Conservation (phyloP, 257 asterid genomes). For the Ilex aquifolium region DNA sequence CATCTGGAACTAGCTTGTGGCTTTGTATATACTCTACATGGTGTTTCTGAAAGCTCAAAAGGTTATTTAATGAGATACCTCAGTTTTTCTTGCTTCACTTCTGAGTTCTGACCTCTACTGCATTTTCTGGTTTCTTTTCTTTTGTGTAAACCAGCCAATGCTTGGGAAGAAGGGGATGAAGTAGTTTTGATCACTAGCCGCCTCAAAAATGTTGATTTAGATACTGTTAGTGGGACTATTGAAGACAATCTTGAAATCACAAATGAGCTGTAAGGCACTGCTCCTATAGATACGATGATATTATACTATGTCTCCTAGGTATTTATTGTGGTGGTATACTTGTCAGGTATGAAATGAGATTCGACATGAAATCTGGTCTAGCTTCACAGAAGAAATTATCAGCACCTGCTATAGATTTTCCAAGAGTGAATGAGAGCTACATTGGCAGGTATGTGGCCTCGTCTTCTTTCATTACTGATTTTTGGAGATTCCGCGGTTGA, state of each 20-base stretch:
- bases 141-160: too few relatives aligned
- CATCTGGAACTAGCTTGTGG: too few relatives aligned
- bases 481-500: too few relatives aligned
- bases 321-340: slow-evolving; percentile 5
- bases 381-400: slow-evolving; percentile 87
- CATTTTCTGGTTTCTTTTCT: too few relatives aligned
- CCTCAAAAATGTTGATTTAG: slow-evolving; percentile 65
- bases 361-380: slow-evolving; percentile 76
- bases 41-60: too few relatives aligned
- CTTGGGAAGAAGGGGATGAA: too few relatives aligned
- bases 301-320: neutral
- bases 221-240: slow-evolving; percentile 52
- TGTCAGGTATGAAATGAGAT: slow-evolving; percentile 92
- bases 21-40: too few relatives aligned
- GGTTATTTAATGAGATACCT: too few relatives aligned
- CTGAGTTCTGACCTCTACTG: too few relatives aligned
- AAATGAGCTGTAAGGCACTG: slow-evolving; percentile 63
- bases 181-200: slow-evolving; percentile 90
- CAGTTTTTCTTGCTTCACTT: too few relatives aligned
- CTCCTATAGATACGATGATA: too few relatives aligned
- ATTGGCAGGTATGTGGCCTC: slow-evolving; percentile 56
- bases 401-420: slow-evolving; percentile 83
- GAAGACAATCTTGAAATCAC: slow-evolving; percentile 64
- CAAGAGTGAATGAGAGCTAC: slow-evolving; percentile 88
- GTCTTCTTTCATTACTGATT: too few relatives aligned